Base-by-base conservation (phyloP, 306 rosid species). In the Pueraria montana region DNA sequence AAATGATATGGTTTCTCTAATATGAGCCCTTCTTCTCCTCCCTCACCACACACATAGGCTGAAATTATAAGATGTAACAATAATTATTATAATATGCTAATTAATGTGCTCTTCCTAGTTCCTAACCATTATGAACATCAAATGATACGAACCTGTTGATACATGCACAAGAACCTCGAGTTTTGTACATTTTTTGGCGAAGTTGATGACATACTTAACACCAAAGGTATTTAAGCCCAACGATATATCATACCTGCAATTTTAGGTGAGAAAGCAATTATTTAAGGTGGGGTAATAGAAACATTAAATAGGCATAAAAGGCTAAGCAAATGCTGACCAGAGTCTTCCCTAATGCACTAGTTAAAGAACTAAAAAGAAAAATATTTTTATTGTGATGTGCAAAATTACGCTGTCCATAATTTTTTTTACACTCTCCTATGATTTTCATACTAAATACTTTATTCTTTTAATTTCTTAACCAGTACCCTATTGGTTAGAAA, bases 21-120 rank as follows among this genome's bases (percentile, higher is more conserved):
- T 36, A 94, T 85, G 0, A 96, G 85, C 1, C 98, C 99, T 23
- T 58, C 94, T 74, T 96, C 97, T 20, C 49, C 94, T 78, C 72
- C 89, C 85, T 96, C 98, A 0, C 99, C 99, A 16, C 89, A 89
- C 2, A 96, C 95, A 80, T 96, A 96, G 27, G 99, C 98, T 96
- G 84, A 72, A 84, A 84, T 43, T 14, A 77, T 4, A 65, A 36
- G 16, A 26, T 14, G 20, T 26, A 61, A 34, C 16, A 42, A 11
- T 11, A 34, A 36, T 66, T 3, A 53, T 27, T 21, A 38, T 1
- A 34, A 0, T 38, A 11, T 11, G 11, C 34, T 42, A 16, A 23
- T 72, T 73, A 46, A 50, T 66, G 26, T 62, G 17, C 23, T 66
- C 34, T 42, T 76, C 34, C 75, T 61, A 38, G 69, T 23, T 21